Evolutionary conservation across 176 grass and related monocot genomes (phyloP), one percentile per base, ranked within the genome.

Genomic region (Oryza brachyantha): DNA sequence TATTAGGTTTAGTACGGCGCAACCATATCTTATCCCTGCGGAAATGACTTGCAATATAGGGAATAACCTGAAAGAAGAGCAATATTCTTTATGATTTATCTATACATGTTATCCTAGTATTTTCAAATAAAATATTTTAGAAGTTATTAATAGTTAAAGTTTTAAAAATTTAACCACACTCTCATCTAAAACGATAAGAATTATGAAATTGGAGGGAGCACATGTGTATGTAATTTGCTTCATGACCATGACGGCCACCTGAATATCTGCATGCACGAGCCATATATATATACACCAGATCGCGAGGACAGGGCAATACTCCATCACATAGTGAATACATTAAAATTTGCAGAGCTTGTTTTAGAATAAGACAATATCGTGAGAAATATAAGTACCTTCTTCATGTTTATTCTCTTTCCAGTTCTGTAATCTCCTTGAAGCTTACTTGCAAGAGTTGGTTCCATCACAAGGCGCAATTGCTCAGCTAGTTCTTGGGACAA

Each of bases 321-420:
- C 39, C 3, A 65, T 28, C 62, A 61, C n/a, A 77, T 68, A 81
- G 66, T 37, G 55, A 75, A 76, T 17, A 74, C 8, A 52, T 66
- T 54, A 22, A 57, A 57, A 22, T n/a, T 65, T 55, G 13, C n/a
- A 66, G 55, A 59, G 6, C 16, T 29, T 28, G 73, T 29, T 10
- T 58, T 27, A 46, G 29, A 24, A 75, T 7, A 22, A 54, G 61
- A 76, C 10, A 10, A 48, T 27, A 46, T 45, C 16, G 75, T 0
- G 5, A 37, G 34, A 57, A 77, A 64, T 6, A 88, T 14, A 81
- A 77, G 80, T 85, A 98, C 95, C 95, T 98, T 98, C 70, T 94
- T 98, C 91, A 98, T 98, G 79, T 98, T 98, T 81, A 98, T 94
- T 79, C 92, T 91, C 59, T 98, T 98, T 88, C 95, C 95, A 90